These are phyloP conservation scores for Filobasidium floriforme DNA, from an alignment of 768 basidiomycete genomes.

Conservation along the genomic window DNA sequence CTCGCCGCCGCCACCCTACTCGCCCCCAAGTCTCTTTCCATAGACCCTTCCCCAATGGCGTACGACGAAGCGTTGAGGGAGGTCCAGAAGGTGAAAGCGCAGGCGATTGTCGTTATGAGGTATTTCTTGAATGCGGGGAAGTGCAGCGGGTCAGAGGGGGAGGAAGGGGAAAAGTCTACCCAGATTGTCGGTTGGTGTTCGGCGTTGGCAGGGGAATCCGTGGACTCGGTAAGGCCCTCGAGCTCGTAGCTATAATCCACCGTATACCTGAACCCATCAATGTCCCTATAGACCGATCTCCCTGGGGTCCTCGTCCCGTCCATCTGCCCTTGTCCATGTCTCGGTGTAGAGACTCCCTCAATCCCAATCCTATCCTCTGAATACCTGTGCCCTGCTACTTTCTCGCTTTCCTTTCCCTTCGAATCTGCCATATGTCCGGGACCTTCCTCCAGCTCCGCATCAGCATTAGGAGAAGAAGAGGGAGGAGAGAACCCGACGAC, in stretches of 20 bases:
- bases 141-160: conserved; percentile 34
- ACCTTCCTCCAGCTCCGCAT: too few species aligned
- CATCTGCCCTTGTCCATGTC: too few species aligned
- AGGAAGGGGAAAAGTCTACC: conserved; percentile 38
- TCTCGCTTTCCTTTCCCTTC: too few species aligned
- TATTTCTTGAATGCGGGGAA: conserved; percentile 30
- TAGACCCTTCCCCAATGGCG: conserved; percentile 21
- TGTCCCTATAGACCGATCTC: neutral
- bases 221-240: neutral
- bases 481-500: too few species aligned
- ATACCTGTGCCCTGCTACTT: too few species aligned
- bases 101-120: conserved; percentile 30
- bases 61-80: conserved; percentile 25
- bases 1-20: conserved; percentile 27
- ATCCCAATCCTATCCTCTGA: too few species aligned
- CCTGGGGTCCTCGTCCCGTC: neutral
- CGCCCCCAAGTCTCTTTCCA: conserved; percentile 33
- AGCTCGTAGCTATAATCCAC: too few species aligned
- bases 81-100: conserved; percentile 30
- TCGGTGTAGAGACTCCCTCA: too few species aligned
- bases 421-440: too few species aligned
- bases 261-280: neutral
- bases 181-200: neutral
- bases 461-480: too few species aligned
- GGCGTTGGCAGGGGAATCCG: neutral